Evolutionary conservation across 75 land plant species (phyloP), one percentile per base, ranked within the genome.

Genomic region (Selaginella moellendorffii): DNA sequence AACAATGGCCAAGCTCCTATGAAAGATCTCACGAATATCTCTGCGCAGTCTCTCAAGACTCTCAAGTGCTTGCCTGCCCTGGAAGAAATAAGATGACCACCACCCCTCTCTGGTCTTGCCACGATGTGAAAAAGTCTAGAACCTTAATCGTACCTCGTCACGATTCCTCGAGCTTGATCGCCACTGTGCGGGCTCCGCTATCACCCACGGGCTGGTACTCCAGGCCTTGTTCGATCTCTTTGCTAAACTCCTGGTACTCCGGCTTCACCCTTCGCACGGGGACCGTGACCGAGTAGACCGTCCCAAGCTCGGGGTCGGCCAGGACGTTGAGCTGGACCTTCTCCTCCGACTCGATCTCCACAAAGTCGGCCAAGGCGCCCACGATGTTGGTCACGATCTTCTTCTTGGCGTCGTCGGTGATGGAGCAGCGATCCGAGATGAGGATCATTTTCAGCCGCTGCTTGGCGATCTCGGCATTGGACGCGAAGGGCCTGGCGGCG

Each of bases 391-490:
- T n/a, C 8, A 56, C 59, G 2, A 56, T 56, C 24, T 56, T 56
- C 59, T 56, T 19, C 59, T 56, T 56, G 5, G 59, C 59, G 5
- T 56, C 59, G 24, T 56, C 59, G 21, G 25, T 56, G 19, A 56
- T 24, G n/a, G 59, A 56, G 59, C 59, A 56, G 8, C 59, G 59
- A 56, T 56, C 59, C 24, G 59, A 19, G n/a, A 56, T 56, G 19
- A 56, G 24, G 2, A 56, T 56, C 59, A 56, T 56, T 19, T 24
- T 56, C 23, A 56, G 21, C 59, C 59, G 5, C 59, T 56, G 59
- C 59, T 56, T 56, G 5, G 59, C 59, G n/a, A 56, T 56, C 59
- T 56, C 59, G n/a, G 59, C 59, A 56, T 56, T 56, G 5, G 59
- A 56, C 5, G 9, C 59, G 9, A 19, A 19, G 8, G 25, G 19